Evolutionary conservation across 164 flowering plant species (phyloP).

Genomic region (Santalum album): DNA sequence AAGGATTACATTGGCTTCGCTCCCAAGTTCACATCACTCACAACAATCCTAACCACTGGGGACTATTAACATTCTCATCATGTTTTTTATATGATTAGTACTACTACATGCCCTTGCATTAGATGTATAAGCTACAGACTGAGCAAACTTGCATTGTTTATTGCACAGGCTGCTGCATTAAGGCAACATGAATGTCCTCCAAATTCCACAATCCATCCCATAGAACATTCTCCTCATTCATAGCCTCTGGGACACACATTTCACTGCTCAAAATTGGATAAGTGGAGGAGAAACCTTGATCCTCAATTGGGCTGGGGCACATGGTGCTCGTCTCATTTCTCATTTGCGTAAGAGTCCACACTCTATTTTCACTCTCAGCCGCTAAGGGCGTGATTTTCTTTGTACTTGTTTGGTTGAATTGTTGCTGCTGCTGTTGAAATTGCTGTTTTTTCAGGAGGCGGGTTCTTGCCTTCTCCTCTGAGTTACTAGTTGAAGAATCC

Average conservation of each 20-base stretch:
- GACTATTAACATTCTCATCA: too few relatives aligned
- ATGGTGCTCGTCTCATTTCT: conserved; percentile 21
- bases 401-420: conserved; percentile 29
- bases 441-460: conserved; percentile 41
- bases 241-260: conserved; percentile 14
- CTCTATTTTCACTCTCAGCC: conserved; percentile 20
- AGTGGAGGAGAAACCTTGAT: conserved; percentile 22
- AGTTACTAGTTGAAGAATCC: conserved; percentile 19
- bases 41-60: not conserved
- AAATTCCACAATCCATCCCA: conserved; percentile 68
- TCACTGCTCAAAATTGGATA: conserved; percentile 12
- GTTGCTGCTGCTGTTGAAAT: conserved; percentile 35
- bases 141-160: conserved; percentile 19
- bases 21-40: not conserved
- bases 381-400: conserved; percentile 28
- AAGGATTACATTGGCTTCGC: not conserved
- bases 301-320: conserved; percentile 13
- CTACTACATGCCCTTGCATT: not conserved
- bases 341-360: conserved; percentile 9
- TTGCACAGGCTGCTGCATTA: conserved; percentile 12
- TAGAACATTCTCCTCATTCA: conserved; percentile 28
- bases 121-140: not conserved
- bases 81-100: not conserved
- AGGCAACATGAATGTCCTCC: conserved; percentile 30
- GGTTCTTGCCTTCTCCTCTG: conserved; percentile 35